Conservation (phyloP, 2,329 filamentous ascomycete species). For the Penicillium sp. region DNA sequence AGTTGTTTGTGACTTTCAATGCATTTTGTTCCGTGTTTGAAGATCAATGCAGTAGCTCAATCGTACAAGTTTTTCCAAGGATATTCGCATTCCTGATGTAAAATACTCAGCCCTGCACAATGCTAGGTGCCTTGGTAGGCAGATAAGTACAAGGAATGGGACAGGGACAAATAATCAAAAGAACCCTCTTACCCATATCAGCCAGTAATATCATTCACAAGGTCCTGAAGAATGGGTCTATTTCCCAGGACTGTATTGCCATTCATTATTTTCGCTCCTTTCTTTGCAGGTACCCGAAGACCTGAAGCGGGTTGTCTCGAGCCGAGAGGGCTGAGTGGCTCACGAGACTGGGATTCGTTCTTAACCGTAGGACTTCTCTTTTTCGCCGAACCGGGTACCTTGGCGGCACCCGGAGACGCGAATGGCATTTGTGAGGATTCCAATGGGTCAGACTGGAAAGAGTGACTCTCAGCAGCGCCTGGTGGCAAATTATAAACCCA, state of each 20-base stretch:
- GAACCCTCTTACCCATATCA: slow-evolving; percentile 12
- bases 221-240: slow-evolving; percentile 70
- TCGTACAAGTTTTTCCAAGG: neutral
- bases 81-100: neutral
- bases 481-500: slow-evolving; percentile 76
- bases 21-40: neutral
- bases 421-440: slow-evolving; percentile 21
- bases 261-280: slow-evolving; percentile 56
- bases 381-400: slow-evolving; percentile 1
- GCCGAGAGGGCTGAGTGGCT: slow-evolving; percentile 34
- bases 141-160: neutral
- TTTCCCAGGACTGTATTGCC: slow-evolving; percentile 60
- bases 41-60: neutral
- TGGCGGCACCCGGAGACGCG: slow-evolving; percentile 17
- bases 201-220: slow-evolving; percentile 66
- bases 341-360: slow-evolving; percentile 23
- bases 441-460: slow-evolving; percentile 56
- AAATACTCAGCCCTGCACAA: neutral
- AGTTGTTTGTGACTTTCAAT: neutral
- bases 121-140: neutral
- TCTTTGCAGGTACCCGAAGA: slow-evolving; percentile 57
- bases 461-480: slow-evolving; percentile 66
- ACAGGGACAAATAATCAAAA: neutral
- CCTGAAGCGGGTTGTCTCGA: slow-evolving; percentile 30
- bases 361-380: slow-evolving; percentile 27